A percentile compares a stretch with the other conserved stretches of the same genome.
phyloP scores from a whole-genome alignment of 129 eudicot genomes.

The Oenanthe sinensis region DNA sequence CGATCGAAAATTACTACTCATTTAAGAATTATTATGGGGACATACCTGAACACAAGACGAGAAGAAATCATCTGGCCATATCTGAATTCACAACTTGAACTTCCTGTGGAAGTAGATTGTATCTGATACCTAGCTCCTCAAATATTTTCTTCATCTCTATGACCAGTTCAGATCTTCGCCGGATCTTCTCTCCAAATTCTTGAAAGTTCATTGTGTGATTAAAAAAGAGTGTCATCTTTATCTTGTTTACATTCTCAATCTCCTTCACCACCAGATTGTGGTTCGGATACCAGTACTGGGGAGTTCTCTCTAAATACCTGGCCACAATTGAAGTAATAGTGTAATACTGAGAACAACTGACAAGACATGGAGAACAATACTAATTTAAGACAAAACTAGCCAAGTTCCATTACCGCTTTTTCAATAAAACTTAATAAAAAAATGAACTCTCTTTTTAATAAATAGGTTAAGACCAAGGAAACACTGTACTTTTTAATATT shows the following conservation, averaged over 20 bases:
- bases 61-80: conserved; percentile 24
- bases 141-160: conserved; percentile 71
- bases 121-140: conserved; percentile 65
- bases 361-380: neutral
- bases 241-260: conserved; percentile 83
- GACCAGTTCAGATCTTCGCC: conserved; percentile 57
- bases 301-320: conserved; percentile 78
- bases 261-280: conserved; percentile 75
- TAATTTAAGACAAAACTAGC: neutral
- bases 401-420: neutral
- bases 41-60: conserved; percentile 4
- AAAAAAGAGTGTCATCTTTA: conserved; percentile 62
- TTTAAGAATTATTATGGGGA: neutral
- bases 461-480: neutral
- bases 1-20: neutral
- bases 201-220: conserved; percentile 93
- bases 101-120: conserved; percentile 74
- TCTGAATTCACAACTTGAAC: conserved; percentile 37
- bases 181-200: conserved; percentile 49
- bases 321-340: neutral
- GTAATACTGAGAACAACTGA: neutral
- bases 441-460: neutral
- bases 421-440: neutral
- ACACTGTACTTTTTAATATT: conserved; percentile 46
- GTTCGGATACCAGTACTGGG: conserved; percentile 75